phyloP scores from a whole-genome alignment of 768 basidiomycete species.

The Terana coerulea region DNA sequence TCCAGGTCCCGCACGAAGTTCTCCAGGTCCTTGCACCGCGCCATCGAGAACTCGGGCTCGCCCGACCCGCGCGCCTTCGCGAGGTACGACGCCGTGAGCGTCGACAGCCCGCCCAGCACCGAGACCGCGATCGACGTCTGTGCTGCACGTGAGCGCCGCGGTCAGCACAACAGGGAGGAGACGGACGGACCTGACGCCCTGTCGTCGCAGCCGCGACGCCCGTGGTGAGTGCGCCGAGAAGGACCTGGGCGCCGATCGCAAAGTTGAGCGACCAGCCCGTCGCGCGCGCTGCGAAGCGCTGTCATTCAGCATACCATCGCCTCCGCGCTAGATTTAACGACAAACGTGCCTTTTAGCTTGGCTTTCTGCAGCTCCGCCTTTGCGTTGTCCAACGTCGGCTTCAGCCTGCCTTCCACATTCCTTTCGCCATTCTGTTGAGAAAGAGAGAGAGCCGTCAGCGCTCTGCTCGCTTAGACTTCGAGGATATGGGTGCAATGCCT shows the following conservation, averaged over 20 bases:
- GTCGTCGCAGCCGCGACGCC: slow-evolving; percentile 49
- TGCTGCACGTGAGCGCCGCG: background rate
- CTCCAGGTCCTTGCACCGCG: slow-evolving; percentile 57
- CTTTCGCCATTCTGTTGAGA: slow-evolving; percentile 11
- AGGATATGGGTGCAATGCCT: too few relatives aligned
- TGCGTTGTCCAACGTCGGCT: slow-evolving; percentile 50
- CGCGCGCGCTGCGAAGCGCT: slow-evolving; percentile 28
- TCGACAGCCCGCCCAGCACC: slow-evolving; percentile 54
- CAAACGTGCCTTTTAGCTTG: slow-evolving; percentile 37
- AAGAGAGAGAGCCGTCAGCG: background rate
- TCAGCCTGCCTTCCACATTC: slow-evolving; percentile 47
- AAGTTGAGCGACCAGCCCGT: slow-evolving; percentile 34
- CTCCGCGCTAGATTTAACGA: slow-evolving; percentile 11
- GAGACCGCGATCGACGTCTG: slow-evolving; percentile 35
- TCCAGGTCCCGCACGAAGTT: slow-evolving; percentile 61
- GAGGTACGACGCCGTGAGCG: slow-evolving; percentile 69
- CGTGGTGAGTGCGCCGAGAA: slow-evolving; percentile 65
- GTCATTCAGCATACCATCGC: background rate
- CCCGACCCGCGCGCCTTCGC: slow-evolving; percentile 65
- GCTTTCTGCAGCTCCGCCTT: slow-evolving; percentile 42
- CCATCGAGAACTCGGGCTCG: slow-evolving; percentile 59
- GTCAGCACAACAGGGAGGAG: background rate
- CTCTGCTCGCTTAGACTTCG: too few relatives aligned
- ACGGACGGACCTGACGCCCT: slow-evolving; percentile 28
- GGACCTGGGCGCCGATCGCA: slow-evolving; percentile 60